Base-by-base conservation (phyloP, 805 yeast species). In the Candida anglica region DNA sequence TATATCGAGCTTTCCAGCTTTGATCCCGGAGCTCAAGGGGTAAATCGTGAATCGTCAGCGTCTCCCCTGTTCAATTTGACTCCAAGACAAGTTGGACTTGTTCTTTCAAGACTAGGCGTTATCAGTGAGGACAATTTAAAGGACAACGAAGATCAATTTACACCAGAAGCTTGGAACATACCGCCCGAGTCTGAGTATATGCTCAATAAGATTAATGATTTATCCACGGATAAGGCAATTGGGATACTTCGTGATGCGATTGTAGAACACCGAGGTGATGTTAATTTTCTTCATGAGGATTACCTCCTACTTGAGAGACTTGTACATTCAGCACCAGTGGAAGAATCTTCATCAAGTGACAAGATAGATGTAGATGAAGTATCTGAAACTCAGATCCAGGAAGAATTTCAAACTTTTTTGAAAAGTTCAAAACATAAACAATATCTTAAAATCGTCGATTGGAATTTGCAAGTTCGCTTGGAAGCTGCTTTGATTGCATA, bases 401-500 rank as follows among this genome's bases (percentile, higher is more conserved):
- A 27, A 19, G 30, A 26, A 22, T 7, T 21, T 14, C 11, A 19
- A 11, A 7, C 16, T 8, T 27, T 27, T 20, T n/a, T 15, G 37
- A 37, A 28, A 44, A 43, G 30, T 42, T 48, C 27, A 16, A 32
- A 32, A 18, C 34, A 32, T 14, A 49, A 53, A 30, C 34, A 52
- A 14, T 56, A 56, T 30, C 41, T 55, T 19, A 40, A 43, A 19
- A 41, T 53, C 5, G 38, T 45, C 3, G 66, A 63, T 40, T 63
- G 69, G 66, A 43, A 47, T 4, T 43, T 63, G 32, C 67, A 63
- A 36, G 51, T 53, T 7, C 44, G 56, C 33, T 33, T 60, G 13
- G 71, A 66, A 38, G 71, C 71, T 1, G 54, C 60, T 1, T 44
- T 66, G 33, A 53, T 66, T 26, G 60, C 56, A 15, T 64, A 40